phyloP scores from a whole-genome alignment of 441 rosid genomes.

The Kokia cookei region DNA sequence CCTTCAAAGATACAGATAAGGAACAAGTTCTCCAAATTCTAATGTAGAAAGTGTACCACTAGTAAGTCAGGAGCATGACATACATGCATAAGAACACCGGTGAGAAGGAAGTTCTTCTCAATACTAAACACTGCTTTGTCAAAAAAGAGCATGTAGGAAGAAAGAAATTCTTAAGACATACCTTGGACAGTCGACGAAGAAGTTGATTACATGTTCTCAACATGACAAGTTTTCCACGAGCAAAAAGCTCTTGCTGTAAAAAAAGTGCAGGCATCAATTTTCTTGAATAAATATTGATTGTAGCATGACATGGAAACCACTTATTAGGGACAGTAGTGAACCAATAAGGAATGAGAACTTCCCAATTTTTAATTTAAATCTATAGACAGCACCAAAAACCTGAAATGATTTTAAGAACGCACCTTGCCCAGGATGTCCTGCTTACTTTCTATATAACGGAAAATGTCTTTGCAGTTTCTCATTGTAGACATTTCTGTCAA shows the following conservation, averaged over 20 bases:
- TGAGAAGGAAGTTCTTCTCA: background rate
- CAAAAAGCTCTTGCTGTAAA: slow-evolving; percentile 90
- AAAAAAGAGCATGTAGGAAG: background rate
- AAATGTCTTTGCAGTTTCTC: slow-evolving; percentile 90
- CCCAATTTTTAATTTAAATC: background rate
- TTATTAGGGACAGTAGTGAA: background rate
- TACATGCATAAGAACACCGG: background rate
- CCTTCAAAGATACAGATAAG: background rate
- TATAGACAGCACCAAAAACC: background rate
- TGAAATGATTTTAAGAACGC: slow-evolving; percentile 9
- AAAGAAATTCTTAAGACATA: slow-evolving; percentile 7
- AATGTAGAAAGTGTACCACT: background rate
- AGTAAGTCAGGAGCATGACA: background rate
- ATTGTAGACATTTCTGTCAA: slow-evolving; percentile 98
- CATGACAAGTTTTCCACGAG: slow-evolving; percentile 99
- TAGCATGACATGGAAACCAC: background rate
- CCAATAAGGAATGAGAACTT: slow-evolving; percentile 2
- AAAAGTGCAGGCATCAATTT: slow-evolving; percentile 6
- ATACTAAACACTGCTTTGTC: background rate
- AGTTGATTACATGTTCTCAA: slow-evolving; percentile 99
- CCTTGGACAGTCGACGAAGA: slow-evolving; percentile 98
- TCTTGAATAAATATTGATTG: background rate
- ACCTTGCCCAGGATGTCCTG: slow-evolving; percentile 95
- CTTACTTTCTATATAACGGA: slow-evolving; percentile 90
- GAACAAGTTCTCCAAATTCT: background rate